Percentiles rank a stretch among this genome's conserved stretches.
Conservation (phyloP, 495 filamentous ascomycete species). For the Chaetomium cochliodes region DNA sequence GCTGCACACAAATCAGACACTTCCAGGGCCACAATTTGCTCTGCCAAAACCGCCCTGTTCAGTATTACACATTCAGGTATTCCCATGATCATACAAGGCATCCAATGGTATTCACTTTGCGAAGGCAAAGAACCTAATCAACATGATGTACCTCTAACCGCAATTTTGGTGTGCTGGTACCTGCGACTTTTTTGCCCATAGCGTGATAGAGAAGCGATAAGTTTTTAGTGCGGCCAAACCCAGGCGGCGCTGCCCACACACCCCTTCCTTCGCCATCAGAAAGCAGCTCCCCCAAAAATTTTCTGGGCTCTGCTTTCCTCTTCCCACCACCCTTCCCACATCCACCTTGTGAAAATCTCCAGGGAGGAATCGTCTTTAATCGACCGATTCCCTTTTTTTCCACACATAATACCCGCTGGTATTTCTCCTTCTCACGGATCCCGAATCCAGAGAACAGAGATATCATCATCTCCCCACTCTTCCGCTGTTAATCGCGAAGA, state of each 20-base stretch:
- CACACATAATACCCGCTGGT: constrained; percentile 31
- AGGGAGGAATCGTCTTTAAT: constrained; percentile 28
- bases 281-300: constrained; percentile 26
- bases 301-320: constrained; percentile 31
- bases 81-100: neutral
- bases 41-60: neutral
- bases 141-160: neutral
- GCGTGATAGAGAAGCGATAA: neutral
- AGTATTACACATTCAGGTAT: neutral
- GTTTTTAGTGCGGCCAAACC: constrained; percentile 14
- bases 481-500: constrained; percentile 26
- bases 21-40: neutral
- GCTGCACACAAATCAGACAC: neutral
- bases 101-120: neutral
- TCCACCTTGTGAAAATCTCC: constrained; percentile 21
- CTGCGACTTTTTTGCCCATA: constrained; percentile 3
- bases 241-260: constrained; percentile 22
- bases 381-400: constrained; percentile 26
- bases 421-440: constrained; percentile 36
- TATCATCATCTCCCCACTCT: constrained; percentile 41
- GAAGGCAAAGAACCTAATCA: neutral
- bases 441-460: constrained; percentile 36
- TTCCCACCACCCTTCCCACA: constrained; percentile 24
- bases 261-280: constrained; percentile 23
- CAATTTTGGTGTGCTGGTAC: constrained; percentile 1